Percentiles rank a stretch among this genome's conserved stretches.
Evolutionary conservation across 2,329 filamentous ascomycete species (phyloP).

Genomic region (Pseudogymnoascus sp.): DNA sequence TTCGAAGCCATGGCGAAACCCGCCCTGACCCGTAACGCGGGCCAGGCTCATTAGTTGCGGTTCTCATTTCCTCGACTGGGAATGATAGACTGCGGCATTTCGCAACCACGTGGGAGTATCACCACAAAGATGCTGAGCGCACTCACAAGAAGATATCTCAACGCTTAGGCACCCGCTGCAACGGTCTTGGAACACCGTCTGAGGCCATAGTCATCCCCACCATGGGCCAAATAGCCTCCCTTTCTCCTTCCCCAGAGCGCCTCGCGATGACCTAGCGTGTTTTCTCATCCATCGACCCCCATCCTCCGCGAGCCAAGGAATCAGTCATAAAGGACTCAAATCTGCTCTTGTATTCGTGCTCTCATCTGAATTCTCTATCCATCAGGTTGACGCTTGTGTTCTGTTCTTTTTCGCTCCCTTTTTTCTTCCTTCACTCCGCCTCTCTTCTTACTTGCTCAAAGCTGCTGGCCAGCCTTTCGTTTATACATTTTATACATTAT

Average conservation of each 20-base stretch:
- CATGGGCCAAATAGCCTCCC: neutral
- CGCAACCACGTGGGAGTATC: neutral
- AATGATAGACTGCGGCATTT: neutral
- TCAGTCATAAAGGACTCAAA: constrained; percentile 16
- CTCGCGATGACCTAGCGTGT: neutral
- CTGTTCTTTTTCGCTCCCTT: constrained; percentile 10
- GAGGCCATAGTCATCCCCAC: neutral
- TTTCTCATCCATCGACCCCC: constrained; percentile 15
- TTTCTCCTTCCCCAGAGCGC: neutral
- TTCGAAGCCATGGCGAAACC: constrained; percentile 1
- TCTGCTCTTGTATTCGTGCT: constrained; percentile 9
- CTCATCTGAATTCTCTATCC: constrained; percentile 14
- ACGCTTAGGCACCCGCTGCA: neutral
- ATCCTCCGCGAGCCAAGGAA: constrained; percentile 3
- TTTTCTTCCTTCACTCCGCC: constrained; percentile 9
- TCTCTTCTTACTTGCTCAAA: constrained; percentile 16
- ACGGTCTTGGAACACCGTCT: constrained; percentile 2
- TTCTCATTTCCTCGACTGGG: neutral
- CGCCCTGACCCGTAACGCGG: neutral
- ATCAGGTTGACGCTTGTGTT: constrained; percentile 12
- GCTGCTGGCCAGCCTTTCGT: constrained; percentile 24
- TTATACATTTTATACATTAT: constrained; percentile 20
- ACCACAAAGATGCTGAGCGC: neutral
- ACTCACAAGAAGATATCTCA: neutral
- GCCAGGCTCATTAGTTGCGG: neutral